These are phyloP conservation scores for Dothidotthia symphoricarpi DNA, from an alignment of 2,329 filamentous ascomycete genomes.

Conservation along the genomic window DNA sequence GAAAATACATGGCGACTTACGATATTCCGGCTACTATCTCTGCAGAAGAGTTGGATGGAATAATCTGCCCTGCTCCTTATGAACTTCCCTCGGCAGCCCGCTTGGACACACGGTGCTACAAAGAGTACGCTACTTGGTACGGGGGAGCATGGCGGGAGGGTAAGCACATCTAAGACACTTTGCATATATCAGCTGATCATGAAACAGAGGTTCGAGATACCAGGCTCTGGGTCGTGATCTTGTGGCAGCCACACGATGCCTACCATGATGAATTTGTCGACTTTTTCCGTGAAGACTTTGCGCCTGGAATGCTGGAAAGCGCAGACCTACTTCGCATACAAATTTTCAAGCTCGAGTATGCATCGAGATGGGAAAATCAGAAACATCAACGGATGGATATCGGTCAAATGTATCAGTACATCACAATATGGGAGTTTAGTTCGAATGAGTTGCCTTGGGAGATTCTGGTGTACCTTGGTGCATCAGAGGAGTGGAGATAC, in stretches of 20 bases:
- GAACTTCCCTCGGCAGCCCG: slow-evolving; percentile 7
- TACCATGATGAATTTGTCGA: slow-evolving; percentile 12
- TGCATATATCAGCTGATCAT: not conserved
- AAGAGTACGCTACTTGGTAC: slow-evolving; percentile 7
- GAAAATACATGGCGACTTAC: slow-evolving; percentile 12
- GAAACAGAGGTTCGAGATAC: slow-evolving; percentile 10
- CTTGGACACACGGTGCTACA: slow-evolving; percentile 10
- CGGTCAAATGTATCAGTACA: slow-evolving; percentile 10
- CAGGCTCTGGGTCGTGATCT: slow-evolving; percentile 13
- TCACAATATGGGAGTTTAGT: slow-evolving; percentile 18
- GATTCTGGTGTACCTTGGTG: slow-evolving; percentile 14
- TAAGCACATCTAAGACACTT: slow-evolving; percentile 1
- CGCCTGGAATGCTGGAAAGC: slow-evolving; percentile 14
- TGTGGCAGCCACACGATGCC: slow-evolving; percentile 10
- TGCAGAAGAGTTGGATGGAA: slow-evolving; percentile 8
- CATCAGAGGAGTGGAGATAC: slow-evolving; percentile 13
- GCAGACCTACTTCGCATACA: slow-evolving; percentile 13
- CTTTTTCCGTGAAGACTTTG: slow-evolving; percentile 13
- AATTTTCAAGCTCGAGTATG: slow-evolving; percentile 15
- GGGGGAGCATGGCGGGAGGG: slow-evolving; percentile 13
- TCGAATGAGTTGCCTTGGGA: slow-evolving; percentile 18
- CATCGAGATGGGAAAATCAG: slow-evolving; percentile 5
- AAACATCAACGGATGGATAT: slow-evolving; percentile 4
- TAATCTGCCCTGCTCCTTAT: slow-evolving; percentile 4
- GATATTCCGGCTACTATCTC: slow-evolving; percentile 8